A percentile compares a stretch with the other conserved stretches of the same genome.
Conservation (phyloP, 495 filamentous ascomycete species). For the Penicillium macrosclerotiorum region DNA sequence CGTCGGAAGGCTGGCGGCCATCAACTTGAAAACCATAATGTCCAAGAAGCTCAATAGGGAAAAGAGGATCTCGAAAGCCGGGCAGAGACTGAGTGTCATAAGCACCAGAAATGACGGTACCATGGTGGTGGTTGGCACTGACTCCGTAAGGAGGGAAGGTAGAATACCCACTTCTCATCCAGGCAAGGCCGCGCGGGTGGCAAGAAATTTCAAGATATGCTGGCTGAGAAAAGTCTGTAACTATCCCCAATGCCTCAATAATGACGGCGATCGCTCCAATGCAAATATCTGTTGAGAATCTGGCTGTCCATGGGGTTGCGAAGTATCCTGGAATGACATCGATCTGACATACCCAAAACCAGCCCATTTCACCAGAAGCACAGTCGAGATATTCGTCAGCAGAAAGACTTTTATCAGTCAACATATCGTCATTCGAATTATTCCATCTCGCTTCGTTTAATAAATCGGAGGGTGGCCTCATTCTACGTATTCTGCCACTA, state of each 20-base stretch:
- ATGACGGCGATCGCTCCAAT: constrained; percentile 3
- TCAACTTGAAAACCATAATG: constrained; percentile 7
- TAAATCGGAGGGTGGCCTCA: too few relatives aligned
- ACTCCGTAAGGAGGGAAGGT: constrained; percentile 7
- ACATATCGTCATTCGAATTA: background rate
- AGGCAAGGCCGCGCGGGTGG: constrained; percentile 1
- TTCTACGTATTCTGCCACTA: background rate
- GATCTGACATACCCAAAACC: constrained; percentile 7
- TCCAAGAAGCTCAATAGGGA: constrained; percentile 5
- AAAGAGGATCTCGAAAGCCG: constrained; percentile 1
- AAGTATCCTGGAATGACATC: constrained; percentile 6
- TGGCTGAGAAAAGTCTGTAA: constrained; percentile 2
- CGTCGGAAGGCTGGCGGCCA: background rate
- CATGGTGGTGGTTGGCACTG: constrained; percentile 7
- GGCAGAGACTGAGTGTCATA: constrained; percentile 1
- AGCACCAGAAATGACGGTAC: constrained; percentile 1
- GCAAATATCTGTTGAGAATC: constrained; percentile 4
- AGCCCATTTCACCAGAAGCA: background rate
- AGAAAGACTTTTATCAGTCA: background rate
- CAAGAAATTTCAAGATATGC: background rate
- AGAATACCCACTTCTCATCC: constrained; percentile 1
- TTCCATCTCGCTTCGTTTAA: background rate
- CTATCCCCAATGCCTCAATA: background rate
- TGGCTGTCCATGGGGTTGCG: background rate
- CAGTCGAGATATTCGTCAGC: too few relatives aligned